These are phyloP conservation scores for Cyberlindnera xylosilytica DNA, from an alignment of 805 yeast species.

Conservation along the genomic window DNA sequence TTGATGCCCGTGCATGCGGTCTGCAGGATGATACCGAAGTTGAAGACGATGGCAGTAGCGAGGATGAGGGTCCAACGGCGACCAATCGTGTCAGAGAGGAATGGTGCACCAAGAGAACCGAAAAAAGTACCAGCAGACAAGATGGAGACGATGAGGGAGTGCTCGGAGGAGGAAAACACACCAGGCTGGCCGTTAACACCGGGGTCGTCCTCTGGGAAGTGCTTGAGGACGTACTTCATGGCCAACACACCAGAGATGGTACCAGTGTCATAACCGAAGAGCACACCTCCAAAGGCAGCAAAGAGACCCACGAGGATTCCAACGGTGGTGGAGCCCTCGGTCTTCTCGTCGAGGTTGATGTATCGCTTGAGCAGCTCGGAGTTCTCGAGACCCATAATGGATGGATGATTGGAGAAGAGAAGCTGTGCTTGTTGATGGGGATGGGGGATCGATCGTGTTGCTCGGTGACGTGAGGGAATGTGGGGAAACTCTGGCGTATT, in stretches of 20 bases:
- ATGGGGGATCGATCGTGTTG: no score
- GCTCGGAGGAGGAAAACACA: constrained; percentile 40
- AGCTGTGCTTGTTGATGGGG: no score
- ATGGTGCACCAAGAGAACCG: constrained; percentile 62
- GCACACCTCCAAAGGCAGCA: constrained; percentile 63
- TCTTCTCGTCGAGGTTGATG: constrained; percentile 43
- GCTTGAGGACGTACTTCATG: constrained; percentile 36
- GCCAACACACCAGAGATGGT: constrained; percentile 62
- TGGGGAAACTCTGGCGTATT: no score
- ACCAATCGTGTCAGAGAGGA: constrained; percentile 36
- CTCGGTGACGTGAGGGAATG: no score
- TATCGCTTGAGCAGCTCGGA: constrained; percentile 14
- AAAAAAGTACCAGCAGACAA: constrained; percentile 65
- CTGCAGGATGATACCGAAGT: constrained; percentile 30
- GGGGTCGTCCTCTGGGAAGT: constrained; percentile 34
- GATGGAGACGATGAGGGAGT: constrained; percentile 61
- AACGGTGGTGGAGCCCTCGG: constrained; percentile 42
- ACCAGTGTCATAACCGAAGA: constrained; percentile 68
- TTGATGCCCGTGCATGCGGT: constrained; percentile 41
- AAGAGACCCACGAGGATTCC: constrained; percentile 54
- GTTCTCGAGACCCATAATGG: not conserved
- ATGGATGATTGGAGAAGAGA: not conserved
- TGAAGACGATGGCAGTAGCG: not conserved
- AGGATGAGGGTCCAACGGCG: not conserved
- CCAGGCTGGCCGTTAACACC: constrained; percentile 17